Evolutionary conservation across 2,329 filamentous ascomycete species (phyloP), one percentile per base, ranked within the genome.

Genomic region (Beauveria sp.): DNA sequence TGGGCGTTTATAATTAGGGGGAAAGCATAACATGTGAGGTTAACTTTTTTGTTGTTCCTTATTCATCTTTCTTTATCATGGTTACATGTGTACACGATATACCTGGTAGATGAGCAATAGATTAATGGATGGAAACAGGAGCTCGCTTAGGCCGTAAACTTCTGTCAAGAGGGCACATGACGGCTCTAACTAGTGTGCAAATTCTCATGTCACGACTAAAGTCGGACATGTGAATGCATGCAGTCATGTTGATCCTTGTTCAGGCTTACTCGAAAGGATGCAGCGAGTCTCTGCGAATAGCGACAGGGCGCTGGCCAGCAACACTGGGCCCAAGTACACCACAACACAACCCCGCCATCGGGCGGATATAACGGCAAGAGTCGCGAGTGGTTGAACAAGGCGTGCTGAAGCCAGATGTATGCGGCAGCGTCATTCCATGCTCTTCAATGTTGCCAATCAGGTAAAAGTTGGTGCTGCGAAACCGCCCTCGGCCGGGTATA

Each of bases 31-130:
- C 12, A 50, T 50, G 16, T 37, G 40, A 59, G 46, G 58, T 55
- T 14, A 30, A 37, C 2, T 40, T 52, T 37, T 53, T 30, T 20
- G n/a, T 37, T 37, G 14, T 37, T 52, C 22, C 34, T 37, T 53
- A 28, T 48, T 56, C 41, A 47, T 50, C 24, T 57, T 47, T 46
- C 30, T 30, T 50, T n/a, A 61, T 50, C 51, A 61, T 61, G 40
- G 50, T 54, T 54, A 41, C 41, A 60, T 55, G 56, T 60, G 50
- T 60, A 60, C 58, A 60, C 47, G 58, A 60, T 22, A 59, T 53
- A 59, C 10, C 46, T 30, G 24, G 14, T 44, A 59, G 48, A 53
- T 46, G 40, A 53, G 48, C 40, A 59, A 46, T 6, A 59, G 26
- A 54, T 28, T 22, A 48, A 48, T 26, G 16, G 18, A 44, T 55